Evolutionary conservation across 2,329 filamentous ascomycete species (phyloP).

Genomic region (Neofusicoccum laricinum): DNA sequence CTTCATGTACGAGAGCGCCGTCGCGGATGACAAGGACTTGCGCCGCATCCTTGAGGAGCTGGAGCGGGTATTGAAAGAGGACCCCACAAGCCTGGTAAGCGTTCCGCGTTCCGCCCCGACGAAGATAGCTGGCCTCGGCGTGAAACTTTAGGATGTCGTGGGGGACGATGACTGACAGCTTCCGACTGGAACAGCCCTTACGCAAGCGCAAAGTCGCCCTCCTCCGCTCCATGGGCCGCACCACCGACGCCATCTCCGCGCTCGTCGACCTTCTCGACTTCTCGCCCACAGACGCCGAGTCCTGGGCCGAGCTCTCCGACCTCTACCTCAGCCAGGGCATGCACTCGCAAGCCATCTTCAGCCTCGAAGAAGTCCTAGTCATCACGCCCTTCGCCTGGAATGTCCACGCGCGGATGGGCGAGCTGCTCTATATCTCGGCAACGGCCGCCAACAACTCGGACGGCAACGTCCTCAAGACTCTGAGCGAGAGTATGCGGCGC

Average conservation of each 20-base stretch:
- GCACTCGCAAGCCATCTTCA: constrained; percentile 79
- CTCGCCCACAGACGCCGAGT: constrained; percentile 85
- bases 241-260: constrained; percentile 69
- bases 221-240: constrained; percentile 68
- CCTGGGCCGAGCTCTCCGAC: constrained; percentile 88
- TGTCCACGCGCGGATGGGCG: constrained; percentile 84
- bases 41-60: constrained; percentile 73
- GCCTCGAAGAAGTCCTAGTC: constrained; percentile 85
- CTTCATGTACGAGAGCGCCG: constrained; percentile 82
- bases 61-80: constrained; percentile 68
- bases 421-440: constrained; percentile 72
- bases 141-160: background rate
- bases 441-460: constrained; percentile 32
- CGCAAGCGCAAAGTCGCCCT: constrained; percentile 81
- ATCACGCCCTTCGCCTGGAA: constrained; percentile 93
- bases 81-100: constrained; percentile 76
- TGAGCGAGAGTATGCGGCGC: constrained; percentile 74
- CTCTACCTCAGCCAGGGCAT: constrained; percentile 78
- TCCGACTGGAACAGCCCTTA: constrained; percentile 59
- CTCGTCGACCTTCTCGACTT: constrained; percentile 75
- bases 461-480: constrained; percentile 44
- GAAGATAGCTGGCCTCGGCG: background rate
- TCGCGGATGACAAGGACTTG: constrained; percentile 65
- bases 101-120: background rate
- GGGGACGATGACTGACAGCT: constrained; percentile 28